These are phyloP conservation scores for Hygrophila difformis DNA, from an alignment of 257 asterid genomes.

Conservation along the genomic window DNA sequence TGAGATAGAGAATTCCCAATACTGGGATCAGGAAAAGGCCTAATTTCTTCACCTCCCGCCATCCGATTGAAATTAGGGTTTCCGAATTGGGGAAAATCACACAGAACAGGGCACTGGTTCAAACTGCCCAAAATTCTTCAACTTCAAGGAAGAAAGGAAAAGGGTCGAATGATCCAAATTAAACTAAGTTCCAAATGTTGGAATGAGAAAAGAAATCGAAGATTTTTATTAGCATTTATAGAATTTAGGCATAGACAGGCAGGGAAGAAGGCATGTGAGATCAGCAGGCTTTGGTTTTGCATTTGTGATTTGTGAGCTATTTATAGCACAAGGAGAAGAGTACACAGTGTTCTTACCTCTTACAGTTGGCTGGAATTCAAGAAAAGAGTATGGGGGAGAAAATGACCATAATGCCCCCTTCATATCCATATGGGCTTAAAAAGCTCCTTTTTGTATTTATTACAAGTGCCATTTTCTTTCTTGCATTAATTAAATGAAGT, in stretches of 20 bases:
- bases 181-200: neutral
- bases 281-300: too few species aligned
- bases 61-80: neutral
- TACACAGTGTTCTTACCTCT: neutral
- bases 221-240: constrained; percentile 1
- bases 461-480: too few species aligned
- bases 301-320: neutral
- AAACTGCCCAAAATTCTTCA: too few species aligned
- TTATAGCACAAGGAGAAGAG: too few species aligned
- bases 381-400: neutral
- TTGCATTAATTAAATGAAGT: too few species aligned
- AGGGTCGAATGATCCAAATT: neutral
- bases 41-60: neutral
- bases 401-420: neutral
- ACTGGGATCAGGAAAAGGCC: neutral
- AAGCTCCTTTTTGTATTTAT: neutral
- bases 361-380: neutral
- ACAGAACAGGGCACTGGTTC: neutral
- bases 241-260: too few species aligned
- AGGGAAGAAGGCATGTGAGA: too few species aligned
- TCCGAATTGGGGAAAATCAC: neutral
- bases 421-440: neutral
- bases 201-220: too few species aligned
- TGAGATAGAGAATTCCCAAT: constrained; percentile 1
- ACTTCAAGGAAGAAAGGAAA: too few species aligned